phyloP scores from a whole-genome alignment of 176 grass and related monocot species.

The Oryza longistaminata region DNA sequence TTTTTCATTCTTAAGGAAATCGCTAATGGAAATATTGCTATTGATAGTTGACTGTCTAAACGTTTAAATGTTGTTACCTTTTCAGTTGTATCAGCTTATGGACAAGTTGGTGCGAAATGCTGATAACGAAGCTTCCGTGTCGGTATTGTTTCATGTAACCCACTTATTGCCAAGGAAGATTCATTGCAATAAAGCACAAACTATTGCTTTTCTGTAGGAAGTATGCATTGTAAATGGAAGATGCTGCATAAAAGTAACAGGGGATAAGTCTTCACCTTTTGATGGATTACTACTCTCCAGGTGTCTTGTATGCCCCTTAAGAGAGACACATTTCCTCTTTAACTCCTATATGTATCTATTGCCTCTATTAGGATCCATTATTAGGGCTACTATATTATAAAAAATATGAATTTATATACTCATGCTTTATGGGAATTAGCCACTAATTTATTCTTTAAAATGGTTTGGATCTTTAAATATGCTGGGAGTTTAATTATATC shows the following conservation, averaged over 20 bases:
- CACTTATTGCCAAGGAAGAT: constrained; percentile 31
- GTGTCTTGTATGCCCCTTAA: constrained; percentile 37
- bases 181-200: constrained; percentile 22
- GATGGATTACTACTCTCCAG: constrained; percentile 71
- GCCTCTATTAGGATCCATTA: constrained; percentile 22
- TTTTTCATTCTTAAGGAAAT: background rate
- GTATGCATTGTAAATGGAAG: constrained; percentile 73
- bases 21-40: constrained; percentile 18
- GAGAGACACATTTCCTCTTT: constrained; percentile 2
- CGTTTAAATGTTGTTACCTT: constrained; percentile 24
- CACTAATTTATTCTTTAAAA: constrained; percentile 13
- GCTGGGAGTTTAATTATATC: background rate
- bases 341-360: constrained; percentile 10
- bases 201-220: constrained; percentile 56
- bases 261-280: constrained; percentile 39
- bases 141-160: constrained; percentile 58
- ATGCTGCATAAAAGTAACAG: constrained; percentile 60
- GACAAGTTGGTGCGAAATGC: constrained; percentile 58
- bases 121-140: constrained; percentile 53
- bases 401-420: background rate
- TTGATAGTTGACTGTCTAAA: constrained; percentile 8
- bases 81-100: constrained; percentile 78
- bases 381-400: constrained; percentile 5
- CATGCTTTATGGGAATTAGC: background rate
- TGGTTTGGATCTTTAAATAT: background rate